Conservation (phyloP, 2,329 filamentous ascomycete species). For the Paracorniculantispora psalliotae region DNA sequence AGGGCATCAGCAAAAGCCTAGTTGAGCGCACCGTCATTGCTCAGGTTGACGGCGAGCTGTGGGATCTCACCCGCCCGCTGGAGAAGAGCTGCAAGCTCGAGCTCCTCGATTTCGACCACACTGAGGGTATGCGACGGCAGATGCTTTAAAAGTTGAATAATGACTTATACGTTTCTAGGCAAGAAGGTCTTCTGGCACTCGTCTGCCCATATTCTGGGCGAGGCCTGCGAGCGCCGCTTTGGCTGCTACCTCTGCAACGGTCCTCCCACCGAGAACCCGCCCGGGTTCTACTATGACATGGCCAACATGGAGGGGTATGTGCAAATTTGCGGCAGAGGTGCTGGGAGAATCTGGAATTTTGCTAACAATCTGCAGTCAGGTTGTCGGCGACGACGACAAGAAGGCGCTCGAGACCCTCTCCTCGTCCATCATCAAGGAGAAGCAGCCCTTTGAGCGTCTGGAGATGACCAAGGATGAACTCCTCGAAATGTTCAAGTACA, state of each 20-base stretch:
- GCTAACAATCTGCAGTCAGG: constrained; percentile 50
- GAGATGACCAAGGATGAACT: constrained; percentile 86
- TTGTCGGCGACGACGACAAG: constrained; percentile 74
- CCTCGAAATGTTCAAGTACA: constrained; percentile 92
- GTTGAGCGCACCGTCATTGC: constrained; percentile 85
- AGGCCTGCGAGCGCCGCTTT: constrained; percentile 85
- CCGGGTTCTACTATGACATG: constrained; percentile 97
- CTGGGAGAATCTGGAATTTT: not conserved
- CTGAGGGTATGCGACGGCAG: constrained; percentile 26
- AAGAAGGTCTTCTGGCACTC: constrained; percentile 99
- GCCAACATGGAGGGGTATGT: constrained; percentile 44
- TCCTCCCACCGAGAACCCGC: constrained; percentile 72
- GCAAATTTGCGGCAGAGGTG: too few species aligned
- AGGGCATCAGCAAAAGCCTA: constrained; percentile 76
- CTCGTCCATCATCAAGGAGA: constrained; percentile 85
- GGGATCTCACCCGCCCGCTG: constrained; percentile 87
- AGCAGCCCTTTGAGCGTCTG: constrained; percentile 88
- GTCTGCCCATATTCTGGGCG: constrained; percentile 90
- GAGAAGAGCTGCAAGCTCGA: constrained; percentile 84
- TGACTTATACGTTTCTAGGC: constrained; percentile 38
- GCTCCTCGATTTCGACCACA: constrained; percentile 70
- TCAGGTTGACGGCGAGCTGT: constrained; percentile 75
- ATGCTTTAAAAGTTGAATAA: not conserved
- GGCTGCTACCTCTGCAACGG: constrained; percentile 92
- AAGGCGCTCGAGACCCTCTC: constrained; percentile 78